A percentile compares a stretch with the other conserved stretches of the same genome.
phyloP scores from a whole-genome alignment of 2,329 filamentous ascomycete species.

The Aspergillus persii region DNA sequence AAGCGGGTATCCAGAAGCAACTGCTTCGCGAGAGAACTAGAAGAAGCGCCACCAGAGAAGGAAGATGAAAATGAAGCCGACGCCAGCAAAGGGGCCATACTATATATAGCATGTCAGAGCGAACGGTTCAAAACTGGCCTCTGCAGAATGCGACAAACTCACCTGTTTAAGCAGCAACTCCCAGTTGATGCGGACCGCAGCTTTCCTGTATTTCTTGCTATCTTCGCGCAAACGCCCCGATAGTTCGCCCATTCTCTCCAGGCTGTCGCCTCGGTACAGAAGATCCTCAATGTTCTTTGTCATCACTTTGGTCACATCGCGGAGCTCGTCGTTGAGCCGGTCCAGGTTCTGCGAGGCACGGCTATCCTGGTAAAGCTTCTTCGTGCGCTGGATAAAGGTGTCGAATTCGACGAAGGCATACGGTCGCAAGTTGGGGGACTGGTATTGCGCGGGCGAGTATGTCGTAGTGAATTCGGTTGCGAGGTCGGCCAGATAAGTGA shows the following conservation, averaged over 20 bases:
- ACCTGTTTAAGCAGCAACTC: constrained; percentile 89
- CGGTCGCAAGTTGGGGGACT: constrained; percentile 72
- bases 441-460: constrained; percentile 72
- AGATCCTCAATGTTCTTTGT: constrained; percentile 99
- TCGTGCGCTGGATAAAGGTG: constrained; percentile 90
- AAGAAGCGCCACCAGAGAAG: constrained; percentile 95
- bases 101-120: constrained; percentile 40
- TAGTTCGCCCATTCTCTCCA: constrained; percentile 97
- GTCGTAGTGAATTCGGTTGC: constrained; percentile 85
- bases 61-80: constrained; percentile 78
- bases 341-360: constrained; percentile 90
- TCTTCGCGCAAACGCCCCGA: constrained; percentile 84
- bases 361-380: constrained; percentile 89
- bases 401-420: constrained; percentile 99
- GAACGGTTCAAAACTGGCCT: background rate
- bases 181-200: constrained; percentile 96
- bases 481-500: constrained; percentile 95
- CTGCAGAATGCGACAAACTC: constrained; percentile 21
- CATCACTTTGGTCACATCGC: constrained; percentile 99
- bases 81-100: constrained; percentile 84
- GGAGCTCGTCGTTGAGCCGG: constrained; percentile 92
- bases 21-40: constrained; percentile 40
- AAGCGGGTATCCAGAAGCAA: constrained; percentile 17
- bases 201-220: constrained; percentile 88
- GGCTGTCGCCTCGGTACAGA: constrained; percentile 86